These are phyloP conservation scores for Aegilops tauschii DNA, from an alignment of 176 grass and related monocot species.

Conservation along the genomic window DNA sequence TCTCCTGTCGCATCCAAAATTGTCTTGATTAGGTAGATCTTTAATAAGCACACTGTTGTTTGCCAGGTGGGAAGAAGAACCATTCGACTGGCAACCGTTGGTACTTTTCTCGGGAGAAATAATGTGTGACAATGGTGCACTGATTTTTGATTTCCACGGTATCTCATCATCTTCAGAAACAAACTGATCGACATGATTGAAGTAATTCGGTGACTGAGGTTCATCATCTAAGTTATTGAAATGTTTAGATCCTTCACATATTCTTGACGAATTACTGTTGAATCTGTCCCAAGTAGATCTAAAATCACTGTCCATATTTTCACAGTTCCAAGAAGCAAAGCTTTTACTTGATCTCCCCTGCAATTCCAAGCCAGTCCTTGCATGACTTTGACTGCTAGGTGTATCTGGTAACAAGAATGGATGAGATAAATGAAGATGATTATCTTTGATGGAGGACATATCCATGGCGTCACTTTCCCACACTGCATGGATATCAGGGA, in stretches of 20 bases:
- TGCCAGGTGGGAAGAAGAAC: constrained; percentile 13
- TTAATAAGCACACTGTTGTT: constrained; percentile 26
- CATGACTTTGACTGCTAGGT: constrained; percentile 24
- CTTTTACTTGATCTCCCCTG: constrained; percentile 25
- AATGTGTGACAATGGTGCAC: constrained; percentile 23
- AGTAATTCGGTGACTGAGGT: constrained; percentile 23
- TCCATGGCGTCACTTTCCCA: constrained; percentile 30
- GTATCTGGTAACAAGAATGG: constrained; percentile 30
- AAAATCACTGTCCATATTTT: constrained; percentile 26
- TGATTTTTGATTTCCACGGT: constrained; percentile 36
- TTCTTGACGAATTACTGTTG: constrained; percentile 33
- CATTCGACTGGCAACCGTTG: constrained; percentile 19
- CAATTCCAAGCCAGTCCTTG: constrained; percentile 21
- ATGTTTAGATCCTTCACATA: constrained; percentile 39
- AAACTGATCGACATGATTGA: constrained; percentile 23
- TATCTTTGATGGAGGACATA: constrained; percentile 36
- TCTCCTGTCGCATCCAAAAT: constrained; percentile 30
- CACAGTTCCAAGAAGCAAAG: constrained; percentile 21
- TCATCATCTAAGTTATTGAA: constrained; percentile 20
- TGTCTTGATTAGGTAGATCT: constrained; percentile 26
- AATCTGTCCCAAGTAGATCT: constrained; percentile 32
- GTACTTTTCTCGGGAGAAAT: constrained; percentile 38
- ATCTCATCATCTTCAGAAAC: constrained; percentile 37
- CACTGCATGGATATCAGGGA: constrained; percentile 25
- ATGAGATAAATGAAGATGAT: constrained; percentile 30